Evolutionary conservation across 78 protist species (phyloP).

Genomic region (Speleostelium caveatum): DNA sequence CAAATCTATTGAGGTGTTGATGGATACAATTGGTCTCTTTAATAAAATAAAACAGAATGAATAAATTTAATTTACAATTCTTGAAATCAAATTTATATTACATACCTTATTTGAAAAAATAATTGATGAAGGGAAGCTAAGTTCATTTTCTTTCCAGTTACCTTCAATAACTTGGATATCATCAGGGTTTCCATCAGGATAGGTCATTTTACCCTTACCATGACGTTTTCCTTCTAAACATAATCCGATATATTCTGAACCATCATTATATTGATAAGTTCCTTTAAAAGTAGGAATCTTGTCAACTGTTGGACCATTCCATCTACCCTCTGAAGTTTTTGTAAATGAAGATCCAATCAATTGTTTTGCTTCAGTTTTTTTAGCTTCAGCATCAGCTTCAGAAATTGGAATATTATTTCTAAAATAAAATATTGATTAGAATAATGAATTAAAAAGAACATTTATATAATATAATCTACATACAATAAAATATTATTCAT

Average conservation of each 20-base stretch:
- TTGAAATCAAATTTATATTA: background rate
- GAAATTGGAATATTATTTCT: background rate
- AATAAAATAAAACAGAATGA: too few relatives aligned
- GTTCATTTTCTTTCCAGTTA: constrained; percentile 21
- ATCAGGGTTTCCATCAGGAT: background rate
- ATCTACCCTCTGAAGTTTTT: background rate
- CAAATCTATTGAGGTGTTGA: too few relatives aligned
- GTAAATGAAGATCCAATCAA: background rate
- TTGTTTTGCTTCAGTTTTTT: background rate
- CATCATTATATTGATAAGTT: background rate
- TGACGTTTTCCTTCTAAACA: constrained; percentile 46
- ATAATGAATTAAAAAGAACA: too few relatives aligned
- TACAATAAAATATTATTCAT: background rate
- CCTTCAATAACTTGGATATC: constrained; percentile 2
- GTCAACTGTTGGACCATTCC: constrained; percentile 24
- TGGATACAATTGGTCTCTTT: too few relatives aligned
- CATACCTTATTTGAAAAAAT: background rate
- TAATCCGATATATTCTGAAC: background rate
- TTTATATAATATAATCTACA: too few relatives aligned
- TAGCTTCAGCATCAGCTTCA: background rate
- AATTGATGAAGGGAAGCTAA: constrained; percentile 8
- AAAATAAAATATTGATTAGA: too few relatives aligned
- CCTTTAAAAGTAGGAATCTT: constrained; percentile 20
- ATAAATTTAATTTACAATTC: too few relatives aligned
- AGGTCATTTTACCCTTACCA: constrained; percentile 13